phyloP scores from a whole-genome alignment of 225 moss, liverwort and hornwort species.

The Lunularia cruciata region DNA sequence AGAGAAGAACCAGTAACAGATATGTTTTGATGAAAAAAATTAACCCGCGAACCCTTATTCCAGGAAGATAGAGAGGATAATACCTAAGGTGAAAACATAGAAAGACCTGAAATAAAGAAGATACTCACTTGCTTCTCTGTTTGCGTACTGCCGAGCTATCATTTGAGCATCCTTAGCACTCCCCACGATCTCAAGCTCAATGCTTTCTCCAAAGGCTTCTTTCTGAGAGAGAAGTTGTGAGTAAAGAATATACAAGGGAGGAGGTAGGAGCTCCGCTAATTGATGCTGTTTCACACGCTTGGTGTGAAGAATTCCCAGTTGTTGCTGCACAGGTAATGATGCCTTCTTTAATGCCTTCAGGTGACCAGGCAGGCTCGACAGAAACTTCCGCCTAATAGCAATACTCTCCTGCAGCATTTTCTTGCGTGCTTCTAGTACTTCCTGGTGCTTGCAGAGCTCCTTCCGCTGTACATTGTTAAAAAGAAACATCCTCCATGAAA shows the following conservation, averaged over 20 bases:
- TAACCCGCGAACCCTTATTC: too few species aligned
- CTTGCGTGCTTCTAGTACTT: conserved; percentile 78
- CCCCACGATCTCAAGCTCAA: conserved; percentile 89
- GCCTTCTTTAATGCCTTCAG: conserved; percentile 96
- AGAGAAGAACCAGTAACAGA: too few species aligned
- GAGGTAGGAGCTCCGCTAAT: conserved; percentile 87
- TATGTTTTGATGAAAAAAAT: too few species aligned
- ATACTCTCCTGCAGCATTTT: conserved; percentile 81
- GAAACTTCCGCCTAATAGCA: conserved; percentile 69
- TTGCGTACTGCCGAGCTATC: conserved; percentile 76
- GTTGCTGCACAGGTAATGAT: conserved; percentile 90
- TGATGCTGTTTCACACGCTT: conserved; percentile 93
- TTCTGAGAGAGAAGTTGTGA: conserved; percentile 83
- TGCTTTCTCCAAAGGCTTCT: conserved; percentile 83
- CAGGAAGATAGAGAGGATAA: too few species aligned
- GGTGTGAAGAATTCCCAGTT: conserved; percentile 79
- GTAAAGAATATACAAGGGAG: conserved; percentile 80
- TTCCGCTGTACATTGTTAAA: conserved; percentile 60
- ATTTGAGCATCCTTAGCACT: conserved; percentile 94
- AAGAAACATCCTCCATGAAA: background rate
- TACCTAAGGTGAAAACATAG: too few species aligned
- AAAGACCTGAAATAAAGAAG: background rate
- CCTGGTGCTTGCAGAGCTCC: conserved; percentile 81
- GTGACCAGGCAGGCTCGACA: conserved; percentile 76
- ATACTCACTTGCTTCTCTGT: conserved; percentile 76